These are phyloP conservation scores for Venturiaceae sp. DNA, from an alignment of 2,329 filamentous ascomycete species.

Conservation along the genomic window DNA sequence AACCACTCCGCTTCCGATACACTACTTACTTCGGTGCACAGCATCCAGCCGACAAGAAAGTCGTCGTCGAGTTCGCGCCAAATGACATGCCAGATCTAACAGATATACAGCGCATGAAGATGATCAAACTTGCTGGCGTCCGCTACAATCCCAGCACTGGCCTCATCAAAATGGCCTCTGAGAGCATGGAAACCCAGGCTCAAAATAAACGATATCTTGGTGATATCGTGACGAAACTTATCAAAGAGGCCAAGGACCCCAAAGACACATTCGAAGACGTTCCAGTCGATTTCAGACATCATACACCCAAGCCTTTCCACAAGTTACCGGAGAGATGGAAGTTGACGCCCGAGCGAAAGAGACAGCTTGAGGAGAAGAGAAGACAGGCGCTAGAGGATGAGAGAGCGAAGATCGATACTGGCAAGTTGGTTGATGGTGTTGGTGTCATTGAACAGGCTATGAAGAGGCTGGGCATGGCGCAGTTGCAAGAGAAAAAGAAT, in stretches of 20 bases:
- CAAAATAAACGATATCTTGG: constrained; percentile 96
- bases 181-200: constrained; percentile 77
- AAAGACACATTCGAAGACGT: constrained; percentile 80
- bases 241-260: constrained; percentile 64
- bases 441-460: constrained; percentile 22
- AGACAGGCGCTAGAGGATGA: constrained; percentile 44
- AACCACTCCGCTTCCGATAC: constrained; percentile 87
- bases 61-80: constrained; percentile 82
- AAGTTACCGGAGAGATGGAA: constrained; percentile 78
- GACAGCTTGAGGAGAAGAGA: constrained; percentile 43
- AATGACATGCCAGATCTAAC: constrained; percentile 59
- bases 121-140: constrained; percentile 76
- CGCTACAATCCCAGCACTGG: constrained; percentile 82
- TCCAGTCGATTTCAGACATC: constrained; percentile 80
- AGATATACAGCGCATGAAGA: constrained; percentile 60
- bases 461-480: constrained; percentile 3
- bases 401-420: constrained; percentile 40
- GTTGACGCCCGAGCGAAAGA: constrained; percentile 52
- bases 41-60: constrained; percentile 87
- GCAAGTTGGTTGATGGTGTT: constrained; percentile 45
- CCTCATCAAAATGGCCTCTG: constrained; percentile 80
- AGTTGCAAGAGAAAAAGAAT: not conserved
- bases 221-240: constrained; percentile 63
- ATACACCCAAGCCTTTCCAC: constrained; percentile 56
- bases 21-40: constrained; percentile 92